phyloP scores from a whole-genome alignment of 1,139 yeast species.

The Trichomonascaceae sp. region DNA sequence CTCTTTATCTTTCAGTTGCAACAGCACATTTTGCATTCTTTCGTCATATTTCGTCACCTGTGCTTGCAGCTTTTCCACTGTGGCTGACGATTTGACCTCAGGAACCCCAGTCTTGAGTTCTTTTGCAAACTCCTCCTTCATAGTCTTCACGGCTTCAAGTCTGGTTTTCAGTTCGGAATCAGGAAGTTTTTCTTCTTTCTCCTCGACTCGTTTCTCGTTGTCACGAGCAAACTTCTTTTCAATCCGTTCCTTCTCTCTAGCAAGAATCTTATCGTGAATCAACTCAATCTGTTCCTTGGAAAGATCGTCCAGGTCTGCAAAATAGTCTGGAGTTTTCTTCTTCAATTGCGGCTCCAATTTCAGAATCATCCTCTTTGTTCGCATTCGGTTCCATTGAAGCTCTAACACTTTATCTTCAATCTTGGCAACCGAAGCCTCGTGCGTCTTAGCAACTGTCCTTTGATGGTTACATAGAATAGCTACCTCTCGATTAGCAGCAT shows the following conservation, averaged over 20 bases:
- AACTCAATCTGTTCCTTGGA: slow-evolving; percentile 55
- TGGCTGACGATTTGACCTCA: slow-evolving; percentile 43
- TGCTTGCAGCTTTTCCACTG: slow-evolving; percentile 67
- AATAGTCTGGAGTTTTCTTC: slow-evolving; percentile 44
- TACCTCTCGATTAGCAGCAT: slow-evolving; percentile 92
- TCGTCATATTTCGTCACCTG: slow-evolving; percentile 70
- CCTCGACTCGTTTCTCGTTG: slow-evolving; percentile 62
- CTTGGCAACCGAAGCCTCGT: slow-evolving; percentile 72
- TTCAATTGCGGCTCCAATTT: slow-evolving; percentile 55
- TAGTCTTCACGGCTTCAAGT: slow-evolving; percentile 52
- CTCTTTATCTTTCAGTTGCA: slow-evolving; percentile 84
- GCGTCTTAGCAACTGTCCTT: slow-evolving; percentile 82
- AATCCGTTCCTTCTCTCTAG: slow-evolving; percentile 58
- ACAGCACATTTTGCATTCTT: slow-evolving; percentile 59
- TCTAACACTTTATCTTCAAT: slow-evolving; percentile 73
- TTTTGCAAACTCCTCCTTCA: slow-evolving; percentile 45
- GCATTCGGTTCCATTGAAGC: slow-evolving; percentile 74
- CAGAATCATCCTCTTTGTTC: slow-evolving; percentile 65
- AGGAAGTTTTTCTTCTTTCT: slow-evolving; percentile 48
- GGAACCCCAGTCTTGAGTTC: slow-evolving; percentile 63
- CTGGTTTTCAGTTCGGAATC: slow-evolving; percentile 55
- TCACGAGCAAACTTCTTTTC: slow-evolving; percentile 66
- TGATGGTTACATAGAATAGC: slow-evolving; percentile 97
- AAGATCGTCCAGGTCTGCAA: slow-evolving; percentile 66
- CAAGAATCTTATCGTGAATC: slow-evolving; percentile 51